Evolutionary conservation across 1,139 yeast genomes (phyloP).

Genomic region (Geotrichum australiense): DNA sequence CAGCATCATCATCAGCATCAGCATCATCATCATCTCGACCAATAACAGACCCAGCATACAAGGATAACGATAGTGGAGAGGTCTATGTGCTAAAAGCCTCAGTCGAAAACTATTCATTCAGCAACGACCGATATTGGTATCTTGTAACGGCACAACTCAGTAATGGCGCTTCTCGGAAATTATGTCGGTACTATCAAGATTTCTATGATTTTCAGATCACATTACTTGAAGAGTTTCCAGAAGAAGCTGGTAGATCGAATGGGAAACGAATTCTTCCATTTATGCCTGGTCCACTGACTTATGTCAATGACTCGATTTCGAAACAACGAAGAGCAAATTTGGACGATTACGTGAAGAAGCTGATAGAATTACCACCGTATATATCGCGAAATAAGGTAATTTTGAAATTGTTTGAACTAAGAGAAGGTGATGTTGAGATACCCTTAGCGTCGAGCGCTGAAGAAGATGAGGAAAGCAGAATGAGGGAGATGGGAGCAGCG

Average conservation of each 20-base stretch:
- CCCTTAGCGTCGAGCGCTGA: constrained; percentile 40
- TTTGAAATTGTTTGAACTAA: constrained; percentile 59
- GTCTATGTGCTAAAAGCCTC: constrained; percentile 46
- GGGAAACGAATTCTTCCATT: constrained; percentile 74
- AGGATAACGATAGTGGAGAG: too few species aligned
- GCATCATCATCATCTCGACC: not conserved
- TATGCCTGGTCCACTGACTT: constrained; percentile 93
- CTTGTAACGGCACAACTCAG: constrained; percentile 62
- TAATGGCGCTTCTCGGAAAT: constrained; percentile 59
- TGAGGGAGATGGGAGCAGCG: constrained; percentile 3
- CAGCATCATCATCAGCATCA: constrained; percentile 15
- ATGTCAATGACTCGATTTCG: constrained; percentile 87
- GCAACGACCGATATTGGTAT: constrained; percentile 88
- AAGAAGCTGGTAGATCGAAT: constrained; percentile 85
- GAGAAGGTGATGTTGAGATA: constrained; percentile 54
- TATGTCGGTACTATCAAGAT: constrained; percentile 91
- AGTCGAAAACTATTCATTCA: constrained; percentile 75
- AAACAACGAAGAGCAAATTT: constrained; percentile 78
- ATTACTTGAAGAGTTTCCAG: constrained; percentile 77
- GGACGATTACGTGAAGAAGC: constrained; percentile 71
- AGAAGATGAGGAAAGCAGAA: constrained; percentile 10
- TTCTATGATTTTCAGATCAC: constrained; percentile 90
- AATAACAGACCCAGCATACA: not conserved
- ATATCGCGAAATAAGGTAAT: constrained; percentile 64
- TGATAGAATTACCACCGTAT: constrained; percentile 68